Evolutionary conservation across 164 flowering plant species (phyloP), one percentile per base, ranked within the genome.

Genomic region (Vitis riparia): DNA sequence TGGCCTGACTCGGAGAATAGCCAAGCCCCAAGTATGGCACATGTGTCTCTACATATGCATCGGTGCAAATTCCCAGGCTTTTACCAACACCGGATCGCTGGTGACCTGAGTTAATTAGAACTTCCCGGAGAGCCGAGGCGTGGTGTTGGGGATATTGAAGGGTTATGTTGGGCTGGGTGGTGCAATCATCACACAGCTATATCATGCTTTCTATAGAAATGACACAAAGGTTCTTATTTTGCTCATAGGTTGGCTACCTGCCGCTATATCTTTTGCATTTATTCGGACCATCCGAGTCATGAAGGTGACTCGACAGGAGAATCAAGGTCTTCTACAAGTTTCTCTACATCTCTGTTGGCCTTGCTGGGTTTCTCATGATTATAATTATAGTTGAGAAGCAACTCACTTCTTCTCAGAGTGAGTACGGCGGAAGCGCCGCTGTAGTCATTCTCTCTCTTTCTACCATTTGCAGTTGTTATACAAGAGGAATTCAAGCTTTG

Each of bases 41-140:
- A 83, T 85, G 84, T 85, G 88, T 63, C 7, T n/a, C n/a, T 83
- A 77, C 75, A 79, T 85, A 1, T 81, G 81, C 63, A 57, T 85
- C 13, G 86, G 84, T 2, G 86, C 86, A 1, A 85, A 83, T 59
- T 85, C 86, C 17, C 83, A 79, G 37, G 47, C 86, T 0, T 85
- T 81, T 49, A 77, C 84, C 7, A 82, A 82, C 71, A 82, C 86
- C 1, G 86, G 83, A 3, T 75, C 83, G 1, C 72, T 85, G 3
- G 86, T 85, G 30, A 77, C 84, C 0, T 84, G 88, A 30, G 88
- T 84, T 11, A 80, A 82, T n/a, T n/a, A n/a, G 68, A 85, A 82
- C 61, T 83, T 85, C 80, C 88, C 88, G 0, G 82, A 85, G 29
- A 79, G 82, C 64, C 73, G 83, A 0, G 88, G 88, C 11, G 75